phyloP scores from a whole-genome alignment of 2,329 filamentous ascomycete genomes.

The Neonectria hederae region DNA sequence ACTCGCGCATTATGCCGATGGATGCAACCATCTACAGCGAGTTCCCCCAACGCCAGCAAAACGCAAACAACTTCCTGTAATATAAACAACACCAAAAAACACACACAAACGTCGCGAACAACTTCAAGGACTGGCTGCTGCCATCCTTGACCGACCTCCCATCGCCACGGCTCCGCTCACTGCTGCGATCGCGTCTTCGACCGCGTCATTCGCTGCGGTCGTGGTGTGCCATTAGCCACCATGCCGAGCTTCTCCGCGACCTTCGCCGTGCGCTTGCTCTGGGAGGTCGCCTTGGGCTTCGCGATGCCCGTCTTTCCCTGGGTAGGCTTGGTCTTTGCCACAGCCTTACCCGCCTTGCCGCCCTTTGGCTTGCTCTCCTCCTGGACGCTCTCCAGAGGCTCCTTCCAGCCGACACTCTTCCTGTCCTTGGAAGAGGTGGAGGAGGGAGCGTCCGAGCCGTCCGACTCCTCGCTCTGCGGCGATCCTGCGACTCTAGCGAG shows the following conservation, averaged over 20 bases:
- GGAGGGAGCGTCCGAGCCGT: constrained; percentile 25
- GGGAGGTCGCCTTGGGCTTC: constrained; percentile 42
- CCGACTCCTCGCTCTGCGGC: constrained; percentile 33
- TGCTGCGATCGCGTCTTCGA: constrained; percentile 40
- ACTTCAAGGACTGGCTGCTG: neutral
- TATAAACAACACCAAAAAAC: neutral
- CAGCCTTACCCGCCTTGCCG: constrained; percentile 35
- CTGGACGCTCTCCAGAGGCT: constrained; percentile 45
- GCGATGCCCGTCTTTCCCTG: constrained; percentile 42
- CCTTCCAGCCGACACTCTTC: constrained; percentile 49
- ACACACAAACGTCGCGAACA: neutral
- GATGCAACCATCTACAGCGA: constrained; percentile 4
- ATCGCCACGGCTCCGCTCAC: constrained; percentile 23
- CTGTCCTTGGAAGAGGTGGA: constrained; percentile 28
- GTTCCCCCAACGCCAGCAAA: constrained; percentile 2
- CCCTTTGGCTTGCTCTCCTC: constrained; percentile 37
- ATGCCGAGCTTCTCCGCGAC: constrained; percentile 47
- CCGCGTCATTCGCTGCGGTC: constrained; percentile 45
- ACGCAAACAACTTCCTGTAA: neutral
- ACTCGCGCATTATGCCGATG: constrained; percentile 18
- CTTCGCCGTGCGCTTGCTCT: constrained; percentile 41
- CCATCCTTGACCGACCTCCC: neutral
- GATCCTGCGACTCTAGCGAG: constrained; percentile 45
- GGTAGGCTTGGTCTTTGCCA: constrained; percentile 36
- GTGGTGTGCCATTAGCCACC: constrained; percentile 49